phyloP scores from a whole-genome alignment of 2,329 filamentous ascomycete species.

The Amauroascus verrucosus region DNA sequence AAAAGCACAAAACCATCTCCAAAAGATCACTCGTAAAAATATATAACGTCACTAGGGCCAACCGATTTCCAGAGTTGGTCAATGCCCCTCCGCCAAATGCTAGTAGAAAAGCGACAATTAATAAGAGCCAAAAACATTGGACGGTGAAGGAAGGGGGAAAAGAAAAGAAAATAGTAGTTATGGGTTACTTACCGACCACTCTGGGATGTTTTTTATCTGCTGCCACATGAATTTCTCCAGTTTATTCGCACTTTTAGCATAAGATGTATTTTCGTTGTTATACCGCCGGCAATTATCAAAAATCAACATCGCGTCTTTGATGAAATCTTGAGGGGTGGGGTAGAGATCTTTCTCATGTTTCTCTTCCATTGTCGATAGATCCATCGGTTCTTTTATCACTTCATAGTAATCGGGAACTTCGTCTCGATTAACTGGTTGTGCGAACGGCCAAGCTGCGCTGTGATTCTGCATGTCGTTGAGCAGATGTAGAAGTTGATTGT shows the following conservation, averaged over 20 bases:
- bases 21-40: not conserved
- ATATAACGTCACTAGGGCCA: not conserved
- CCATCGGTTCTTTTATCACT: constrained; percentile 97
- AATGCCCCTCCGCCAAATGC: constrained; percentile 8
- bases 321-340: constrained; percentile 81
- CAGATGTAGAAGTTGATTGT: constrained; percentile 83
- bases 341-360: constrained; percentile 94
- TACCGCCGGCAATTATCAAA: constrained; percentile 94
- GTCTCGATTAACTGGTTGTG: constrained; percentile 84
- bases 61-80: not conserved
- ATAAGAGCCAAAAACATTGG: not conserved
- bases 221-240: constrained; percentile 92
- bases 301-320: constrained; percentile 75
- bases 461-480: constrained; percentile 95
- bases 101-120: not conserved
- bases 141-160: too few species aligned
- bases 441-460: constrained; percentile 85
- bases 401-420: constrained; percentile 99
- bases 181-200: constrained; percentile 64
- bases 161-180: too few species aligned
- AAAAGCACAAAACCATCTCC: not conserved
- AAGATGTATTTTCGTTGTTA: constrained; percentile 90
- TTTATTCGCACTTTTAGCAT: constrained; percentile 89
- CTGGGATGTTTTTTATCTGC: constrained; percentile 80
- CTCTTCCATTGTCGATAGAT: constrained; percentile 86